phyloP scores from a whole-genome alignment of 2,329 filamentous ascomycete species.

The Xylariaceae sp. region DNA sequence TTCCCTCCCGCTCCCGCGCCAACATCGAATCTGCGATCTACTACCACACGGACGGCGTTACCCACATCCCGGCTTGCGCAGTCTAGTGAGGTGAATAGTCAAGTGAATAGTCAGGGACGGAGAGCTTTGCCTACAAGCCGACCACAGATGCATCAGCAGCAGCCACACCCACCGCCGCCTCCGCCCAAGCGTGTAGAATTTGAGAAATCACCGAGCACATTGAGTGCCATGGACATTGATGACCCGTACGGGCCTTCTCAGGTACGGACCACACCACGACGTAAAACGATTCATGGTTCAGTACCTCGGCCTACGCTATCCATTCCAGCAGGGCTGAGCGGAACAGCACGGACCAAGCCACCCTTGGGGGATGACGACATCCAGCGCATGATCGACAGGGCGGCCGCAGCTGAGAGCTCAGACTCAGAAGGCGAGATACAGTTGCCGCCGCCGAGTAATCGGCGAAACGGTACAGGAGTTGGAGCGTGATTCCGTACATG shows the following conservation, averaged over 20 bases:
- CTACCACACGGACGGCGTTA: constrained; percentile 36
- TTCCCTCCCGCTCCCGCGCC: constrained; percentile 42
- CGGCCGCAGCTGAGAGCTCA: constrained; percentile 46
- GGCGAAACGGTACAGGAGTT: constrained; percentile 25
- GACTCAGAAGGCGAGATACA: constrained; percentile 56
- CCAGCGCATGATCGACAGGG: constrained; percentile 53
- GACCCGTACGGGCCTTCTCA: constrained; percentile 35
- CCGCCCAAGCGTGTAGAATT: constrained; percentile 42
- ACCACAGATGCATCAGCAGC: constrained; percentile 32
- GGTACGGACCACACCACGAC: constrained; percentile 38
- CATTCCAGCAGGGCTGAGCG: constrained; percentile 45
- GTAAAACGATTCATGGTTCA: constrained; percentile 38
- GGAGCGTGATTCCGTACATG: constrained; percentile 19
- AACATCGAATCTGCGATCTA: constrained; percentile 32
- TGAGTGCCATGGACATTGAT: constrained; percentile 46
- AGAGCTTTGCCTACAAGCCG: constrained; percentile 49
- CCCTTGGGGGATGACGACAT: constrained; percentile 51
- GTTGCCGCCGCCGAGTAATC: constrained; percentile 38
- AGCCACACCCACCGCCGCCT: too few species aligned
- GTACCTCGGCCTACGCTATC: constrained; percentile 36
- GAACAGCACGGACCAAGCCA: constrained; percentile 36
- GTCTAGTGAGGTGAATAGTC: constrained; percentile 24
- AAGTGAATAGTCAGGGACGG: constrained; percentile 37
- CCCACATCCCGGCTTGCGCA: constrained; percentile 38
- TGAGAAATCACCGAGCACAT: constrained; percentile 40